phyloP scores from a whole-genome alignment of 768 basidiomycete genomes.

The Rhodotorula sphaerocarpa region DNA sequence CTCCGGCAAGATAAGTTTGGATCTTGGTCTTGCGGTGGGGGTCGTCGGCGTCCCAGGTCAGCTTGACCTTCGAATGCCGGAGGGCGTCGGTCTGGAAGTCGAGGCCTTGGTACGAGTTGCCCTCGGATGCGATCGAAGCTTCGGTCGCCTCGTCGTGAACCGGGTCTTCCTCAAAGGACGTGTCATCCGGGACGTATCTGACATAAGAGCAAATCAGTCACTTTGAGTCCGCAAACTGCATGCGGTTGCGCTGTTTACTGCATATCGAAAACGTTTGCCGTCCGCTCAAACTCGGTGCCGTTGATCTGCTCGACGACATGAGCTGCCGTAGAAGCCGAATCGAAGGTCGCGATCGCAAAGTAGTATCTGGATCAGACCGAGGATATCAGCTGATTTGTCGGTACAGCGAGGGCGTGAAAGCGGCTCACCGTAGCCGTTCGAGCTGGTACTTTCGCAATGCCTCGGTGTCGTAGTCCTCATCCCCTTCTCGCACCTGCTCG shows the following conservation, averaged over 20 bases:
- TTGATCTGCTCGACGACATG: slow-evolving; percentile 79
- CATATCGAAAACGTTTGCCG: slow-evolving; percentile 89
- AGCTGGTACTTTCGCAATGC: slow-evolving; percentile 84
- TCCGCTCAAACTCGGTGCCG: slow-evolving; percentile 89
- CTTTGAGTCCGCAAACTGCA: too few species aligned
- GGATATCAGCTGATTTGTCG: slow-evolving; percentile 1
- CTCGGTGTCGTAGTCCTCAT: slow-evolving; percentile 72
- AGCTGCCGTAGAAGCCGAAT: slow-evolving; percentile 63
- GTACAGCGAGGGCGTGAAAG: neutral
- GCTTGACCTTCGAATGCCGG: slow-evolving; percentile 92
- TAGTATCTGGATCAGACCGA: slow-evolving; percentile 59
- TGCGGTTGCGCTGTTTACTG: slow-evolving; percentile 49
- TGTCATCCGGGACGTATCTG: slow-evolving; percentile 39
- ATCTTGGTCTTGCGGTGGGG: slow-evolving; percentile 61
- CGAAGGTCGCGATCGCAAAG: slow-evolving; percentile 87
- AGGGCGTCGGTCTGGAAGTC: slow-evolving; percentile 93
- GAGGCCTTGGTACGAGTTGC: slow-evolving; percentile 57
- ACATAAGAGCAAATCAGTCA: neutral
- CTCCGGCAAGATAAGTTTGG: slow-evolving; percentile 29
- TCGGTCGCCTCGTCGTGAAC: slow-evolving; percentile 74
- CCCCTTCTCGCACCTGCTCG: slow-evolving; percentile 46
- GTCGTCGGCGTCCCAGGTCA: slow-evolving; percentile 98
- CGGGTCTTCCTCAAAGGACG: slow-evolving; percentile 38
- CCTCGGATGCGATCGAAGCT: slow-evolving; percentile 48
- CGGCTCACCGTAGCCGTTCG: slow-evolving; percentile 67